Evolutionary conservation across 2,329 filamentous ascomycete genomes (phyloP).

Genomic region (Penicillium palitans): DNA sequence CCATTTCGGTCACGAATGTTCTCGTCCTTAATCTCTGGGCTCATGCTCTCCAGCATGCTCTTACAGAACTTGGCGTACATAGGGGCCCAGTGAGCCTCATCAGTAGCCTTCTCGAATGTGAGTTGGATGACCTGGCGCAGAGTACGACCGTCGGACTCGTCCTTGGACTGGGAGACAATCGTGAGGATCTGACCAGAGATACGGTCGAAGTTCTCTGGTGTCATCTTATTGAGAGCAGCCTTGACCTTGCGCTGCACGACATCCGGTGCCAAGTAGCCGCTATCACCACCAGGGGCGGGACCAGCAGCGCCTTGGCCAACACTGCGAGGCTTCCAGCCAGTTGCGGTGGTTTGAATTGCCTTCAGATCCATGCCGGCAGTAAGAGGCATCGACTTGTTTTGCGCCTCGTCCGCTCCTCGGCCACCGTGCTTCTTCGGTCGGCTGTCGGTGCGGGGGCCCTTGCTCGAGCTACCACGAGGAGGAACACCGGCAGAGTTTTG

Average conservation of each 20-base stretch:
- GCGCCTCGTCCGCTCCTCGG: constrained; percentile 65
- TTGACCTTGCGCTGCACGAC: constrained; percentile 99
- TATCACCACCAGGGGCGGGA: constrained; percentile 49
- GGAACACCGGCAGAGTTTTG: constrained; percentile 49
- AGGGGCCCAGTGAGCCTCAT: constrained; percentile 96
- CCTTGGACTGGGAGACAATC: constrained; percentile 93
- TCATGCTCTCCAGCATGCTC: constrained; percentile 95
- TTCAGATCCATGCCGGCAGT: constrained; percentile 80
- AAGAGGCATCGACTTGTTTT: constrained; percentile 86
- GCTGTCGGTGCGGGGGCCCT: constrained; percentile 52
- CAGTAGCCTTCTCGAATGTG: constrained; percentile 97
- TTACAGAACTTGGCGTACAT: constrained; percentile 99
- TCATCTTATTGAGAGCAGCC: constrained; percentile 99
- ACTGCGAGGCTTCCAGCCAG: constrained; percentile 87
- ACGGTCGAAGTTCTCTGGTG: constrained; percentile 96
- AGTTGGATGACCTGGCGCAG: constrained; percentile 97
- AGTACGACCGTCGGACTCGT: constrained; percentile 90
- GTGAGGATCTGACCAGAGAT: constrained; percentile 90
- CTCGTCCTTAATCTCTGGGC: constrained; percentile 89
- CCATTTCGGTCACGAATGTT: constrained; percentile 88
- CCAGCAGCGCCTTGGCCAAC: constrained; percentile 53
- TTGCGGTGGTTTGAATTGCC: constrained; percentile 69
- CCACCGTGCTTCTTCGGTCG: constrained; percentile 45
- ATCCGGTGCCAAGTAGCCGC: constrained; percentile 75
- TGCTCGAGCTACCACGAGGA: constrained; percentile 57